These are phyloP conservation scores for Leccinum idahoense DNA, from an alignment of 1,284 basidiomycete genomes.

Conservation along the genomic window DNA sequence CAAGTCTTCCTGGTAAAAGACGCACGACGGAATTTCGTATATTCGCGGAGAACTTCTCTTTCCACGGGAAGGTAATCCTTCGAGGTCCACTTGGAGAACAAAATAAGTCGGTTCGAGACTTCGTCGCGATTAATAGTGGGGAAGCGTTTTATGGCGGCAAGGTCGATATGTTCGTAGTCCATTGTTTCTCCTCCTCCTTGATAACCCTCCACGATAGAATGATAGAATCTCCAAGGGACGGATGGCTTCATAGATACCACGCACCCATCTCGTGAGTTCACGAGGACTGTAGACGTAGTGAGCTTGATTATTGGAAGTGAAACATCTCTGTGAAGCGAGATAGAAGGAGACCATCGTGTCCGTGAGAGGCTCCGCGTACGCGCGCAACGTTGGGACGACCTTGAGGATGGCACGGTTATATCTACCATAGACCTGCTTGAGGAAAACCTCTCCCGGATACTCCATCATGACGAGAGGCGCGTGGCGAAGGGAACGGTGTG, in stretches of 20 bases:
- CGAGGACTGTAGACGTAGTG: conserved; percentile 99
- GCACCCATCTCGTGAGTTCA: conserved; percentile 96
- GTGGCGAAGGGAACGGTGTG: conserved; percentile 90
- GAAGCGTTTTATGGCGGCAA: conserved; percentile 85
- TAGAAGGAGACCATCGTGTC: conserved; percentile 98
- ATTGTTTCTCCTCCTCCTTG: conserved; percentile 78
- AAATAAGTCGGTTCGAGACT: conserved; percentile 81
- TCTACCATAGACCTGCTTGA: conserved; percentile 99
- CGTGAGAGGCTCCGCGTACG: conserved; percentile 92
- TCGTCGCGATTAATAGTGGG: conserved; percentile 85
- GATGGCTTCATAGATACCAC: conserved; percentile 97
- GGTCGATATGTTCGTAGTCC: conserved; percentile 93
- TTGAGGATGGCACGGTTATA: conserved; percentile 97
- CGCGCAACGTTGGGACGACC: conserved; percentile 88
- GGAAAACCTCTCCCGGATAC: conserved; percentile 94
- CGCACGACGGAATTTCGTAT: conserved; percentile 95
- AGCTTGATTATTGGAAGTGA: conserved; percentile 94
- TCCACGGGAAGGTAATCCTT: conserved; percentile 95
- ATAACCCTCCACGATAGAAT: conserved; percentile 88
- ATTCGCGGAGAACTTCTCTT: conserved; percentile 88
- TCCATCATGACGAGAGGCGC: conserved; percentile 99
- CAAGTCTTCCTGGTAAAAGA: conserved; percentile 97
- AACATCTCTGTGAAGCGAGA: conserved; percentile 87
- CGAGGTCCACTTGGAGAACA: conserved; percentile 99
- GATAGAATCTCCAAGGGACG: conserved; percentile 86